phyloP scores from a whole-genome alignment of 2,329 filamentous ascomycete species.

The Sporothrix schenckii region DNA sequence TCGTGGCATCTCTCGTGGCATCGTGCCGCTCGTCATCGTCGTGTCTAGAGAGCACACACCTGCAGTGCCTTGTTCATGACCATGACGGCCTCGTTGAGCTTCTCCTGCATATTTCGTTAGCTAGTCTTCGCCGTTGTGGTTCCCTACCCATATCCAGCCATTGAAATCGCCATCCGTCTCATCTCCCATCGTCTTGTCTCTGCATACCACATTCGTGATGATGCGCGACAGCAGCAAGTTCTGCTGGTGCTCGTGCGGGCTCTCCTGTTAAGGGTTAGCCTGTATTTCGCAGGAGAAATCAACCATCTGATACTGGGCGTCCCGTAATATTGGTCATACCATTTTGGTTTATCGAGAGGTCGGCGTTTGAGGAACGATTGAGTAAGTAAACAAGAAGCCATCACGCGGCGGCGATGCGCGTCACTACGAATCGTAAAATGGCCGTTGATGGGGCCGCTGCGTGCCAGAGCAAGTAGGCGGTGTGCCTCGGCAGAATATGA shows the following conservation, averaged over 20 bases:
- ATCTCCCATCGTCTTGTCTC: no score
- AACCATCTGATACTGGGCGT: no score
- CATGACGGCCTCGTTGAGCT: constrained; percentile 91
- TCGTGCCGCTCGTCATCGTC: constrained; percentile 2
- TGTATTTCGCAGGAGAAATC: not conserved
- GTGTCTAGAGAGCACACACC: constrained; percentile 49
- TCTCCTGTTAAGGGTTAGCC: constrained; percentile 63
- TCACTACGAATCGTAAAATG: not conserved
- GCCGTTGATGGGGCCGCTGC: not conserved
- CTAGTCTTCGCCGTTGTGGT: not conserved
- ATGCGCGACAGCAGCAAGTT: constrained; percentile 90
- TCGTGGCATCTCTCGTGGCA: not conserved
- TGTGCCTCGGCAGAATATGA: constrained; percentile 16
- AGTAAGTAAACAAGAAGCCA: constrained; percentile 2
- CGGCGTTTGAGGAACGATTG: not conserved
- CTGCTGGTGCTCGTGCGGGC: constrained; percentile 96
- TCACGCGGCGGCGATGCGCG: constrained; percentile 24
- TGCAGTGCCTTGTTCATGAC: constrained; percentile 91
- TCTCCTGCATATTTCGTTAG: constrained; percentile 65
- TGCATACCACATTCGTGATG: constrained; percentile 91
- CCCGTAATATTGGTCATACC: not conserved
- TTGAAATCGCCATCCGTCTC: not conserved
- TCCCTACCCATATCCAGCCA: not conserved
- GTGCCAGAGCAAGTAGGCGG: constrained; percentile 23
- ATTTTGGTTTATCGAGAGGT: not conserved